These are phyloP conservation scores for Centaurea solstitialis DNA, from an alignment of 129 eudicot genomes.

Conservation along the genomic window DNA sequence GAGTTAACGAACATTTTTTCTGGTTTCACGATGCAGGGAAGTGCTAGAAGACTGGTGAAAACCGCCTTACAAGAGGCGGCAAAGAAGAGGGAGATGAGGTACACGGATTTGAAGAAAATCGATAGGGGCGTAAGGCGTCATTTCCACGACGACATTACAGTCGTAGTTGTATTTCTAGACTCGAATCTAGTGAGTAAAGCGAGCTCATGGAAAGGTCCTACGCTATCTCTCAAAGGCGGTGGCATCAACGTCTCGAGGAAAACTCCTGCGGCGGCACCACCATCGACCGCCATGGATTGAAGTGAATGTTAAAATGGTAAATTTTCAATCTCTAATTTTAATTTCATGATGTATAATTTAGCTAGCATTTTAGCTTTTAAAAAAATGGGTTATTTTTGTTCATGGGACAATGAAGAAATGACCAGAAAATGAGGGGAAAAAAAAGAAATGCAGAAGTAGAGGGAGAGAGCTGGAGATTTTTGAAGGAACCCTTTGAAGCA, in stretches of 20 bases:
- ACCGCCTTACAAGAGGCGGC: slow-evolving; percentile 85
- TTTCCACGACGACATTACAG: slow-evolving; percentile 92
- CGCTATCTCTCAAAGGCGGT: slow-evolving; percentile 74
- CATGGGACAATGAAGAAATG: slow-evolving; percentile 2
- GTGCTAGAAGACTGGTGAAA: slow-evolving; percentile 74
- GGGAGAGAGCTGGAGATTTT: slow-evolving; percentile 22
- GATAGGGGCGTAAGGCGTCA: slow-evolving; percentile 93
- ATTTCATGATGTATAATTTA: slow-evolving; percentile 27
- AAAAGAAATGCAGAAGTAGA: slow-evolving; percentile 6
- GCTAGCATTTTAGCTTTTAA: slow-evolving; percentile 14
- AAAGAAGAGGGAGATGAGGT: slow-evolving; percentile 90
- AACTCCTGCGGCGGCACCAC: slow-evolving; percentile 38
- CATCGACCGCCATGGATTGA: slow-evolving; percentile 18
- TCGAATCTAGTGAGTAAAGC: slow-evolving; percentile 71
- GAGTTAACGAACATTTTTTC: background rate
- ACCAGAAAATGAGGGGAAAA: background rate
- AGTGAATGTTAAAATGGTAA: slow-evolving; percentile 32
- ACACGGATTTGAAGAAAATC: slow-evolving; percentile 82
- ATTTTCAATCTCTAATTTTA: slow-evolving; percentile 35
- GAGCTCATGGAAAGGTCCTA: slow-evolving; percentile 60
- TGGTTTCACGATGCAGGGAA: slow-evolving; percentile 60
- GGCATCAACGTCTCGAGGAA: slow-evolving; percentile 52
- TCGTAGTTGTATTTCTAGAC: slow-evolving; percentile 77
- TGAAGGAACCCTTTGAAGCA: slow-evolving; percentile 30
- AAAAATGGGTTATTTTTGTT: slow-evolving; percentile 12